Evolutionary conservation across 768 basidiomycete species (phyloP), one percentile per base, ranked within the genome.

Genomic region (Agrocybe chaxingu): DNA sequence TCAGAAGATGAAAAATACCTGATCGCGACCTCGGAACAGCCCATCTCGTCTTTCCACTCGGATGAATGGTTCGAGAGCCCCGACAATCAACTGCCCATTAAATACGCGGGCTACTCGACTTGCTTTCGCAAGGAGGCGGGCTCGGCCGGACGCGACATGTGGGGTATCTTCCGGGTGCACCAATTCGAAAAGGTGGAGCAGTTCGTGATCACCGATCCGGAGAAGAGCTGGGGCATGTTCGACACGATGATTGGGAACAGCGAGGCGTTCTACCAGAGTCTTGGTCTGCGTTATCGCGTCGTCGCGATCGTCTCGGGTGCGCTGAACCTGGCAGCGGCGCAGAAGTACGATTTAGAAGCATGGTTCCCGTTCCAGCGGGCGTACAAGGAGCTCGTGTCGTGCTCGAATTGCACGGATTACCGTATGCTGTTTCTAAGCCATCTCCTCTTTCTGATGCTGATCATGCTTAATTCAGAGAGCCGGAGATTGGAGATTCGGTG

Each of bases 71-170:
- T 99, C 69, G 95, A 96, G 60, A 82, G 84, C 66, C 94, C 94
- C 1, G 84, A 91, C 42, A 83, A 80, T 19, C 92, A 96, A 65
- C 84, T 99, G n/a, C 97, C 97, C 1, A 78, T 97, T 64, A 78
- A 80, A 71, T 97, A 89, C 61, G 89, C 89, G 0, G 88, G 89
- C 16, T 91, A 87, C 67, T 91, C 87, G 62, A 98, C 96, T 11
- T 98, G 96, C 69, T 99, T 99, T 87, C 86, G 97, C 29, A 98
- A 98, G 72, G 97, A 99, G 73, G 97, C 97, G 2, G 97, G 97
- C 32, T 89, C 93, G 2, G 93, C 93, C 7, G 97, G 97, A 3
- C 87, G 93, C 48, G 97, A 99, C 60, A 98, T 96, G 79, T 98
- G 97, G 94, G 97, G 97, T 50, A 98, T 98, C 70, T 99, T 99